Evolutionary conservation across 2,329 filamentous ascomycete species (phyloP).

Genomic region (Helminthosporium solani): DNA sequence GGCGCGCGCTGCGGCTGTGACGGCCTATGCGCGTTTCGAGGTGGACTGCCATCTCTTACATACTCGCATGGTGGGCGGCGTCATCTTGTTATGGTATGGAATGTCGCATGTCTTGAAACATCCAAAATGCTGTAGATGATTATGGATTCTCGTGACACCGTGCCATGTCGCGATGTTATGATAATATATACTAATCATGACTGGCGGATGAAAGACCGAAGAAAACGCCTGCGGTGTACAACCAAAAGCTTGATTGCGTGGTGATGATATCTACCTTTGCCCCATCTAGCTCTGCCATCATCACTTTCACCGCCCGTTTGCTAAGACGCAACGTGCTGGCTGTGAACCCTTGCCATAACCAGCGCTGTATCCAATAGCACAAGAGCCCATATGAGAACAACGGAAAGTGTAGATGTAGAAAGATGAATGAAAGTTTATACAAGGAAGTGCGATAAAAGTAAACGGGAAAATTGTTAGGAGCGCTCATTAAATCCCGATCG

Average conservation of each 20-base stretch:
- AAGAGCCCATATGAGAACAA: background rate
- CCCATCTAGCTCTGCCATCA: background rate
- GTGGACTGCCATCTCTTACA: no score
- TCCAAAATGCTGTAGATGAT: background rate
- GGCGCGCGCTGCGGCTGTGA: background rate
- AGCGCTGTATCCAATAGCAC: background rate
- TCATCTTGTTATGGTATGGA: no score
- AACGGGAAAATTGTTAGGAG: background rate
- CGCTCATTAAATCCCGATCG: slow-evolving; percentile 1
- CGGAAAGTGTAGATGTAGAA: background rate
- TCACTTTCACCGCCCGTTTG: background rate
- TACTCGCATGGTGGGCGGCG: no score
- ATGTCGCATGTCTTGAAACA: no score
- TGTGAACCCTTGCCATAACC: background rate
- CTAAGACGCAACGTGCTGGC: background rate
- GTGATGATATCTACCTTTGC: background rate
- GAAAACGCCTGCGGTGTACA: background rate
- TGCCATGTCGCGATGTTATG: background rate
- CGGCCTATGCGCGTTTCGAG: background rate
- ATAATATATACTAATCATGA: background rate
- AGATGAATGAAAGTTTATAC: slow-evolving; percentile 3
- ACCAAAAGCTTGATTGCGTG: background rate
- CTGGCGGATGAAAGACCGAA: background rate
- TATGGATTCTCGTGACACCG: background rate
- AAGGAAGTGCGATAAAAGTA: no score